phyloP scores from a whole-genome alignment of 768 basidiomycete species.

The Collybia sordida region DNA sequence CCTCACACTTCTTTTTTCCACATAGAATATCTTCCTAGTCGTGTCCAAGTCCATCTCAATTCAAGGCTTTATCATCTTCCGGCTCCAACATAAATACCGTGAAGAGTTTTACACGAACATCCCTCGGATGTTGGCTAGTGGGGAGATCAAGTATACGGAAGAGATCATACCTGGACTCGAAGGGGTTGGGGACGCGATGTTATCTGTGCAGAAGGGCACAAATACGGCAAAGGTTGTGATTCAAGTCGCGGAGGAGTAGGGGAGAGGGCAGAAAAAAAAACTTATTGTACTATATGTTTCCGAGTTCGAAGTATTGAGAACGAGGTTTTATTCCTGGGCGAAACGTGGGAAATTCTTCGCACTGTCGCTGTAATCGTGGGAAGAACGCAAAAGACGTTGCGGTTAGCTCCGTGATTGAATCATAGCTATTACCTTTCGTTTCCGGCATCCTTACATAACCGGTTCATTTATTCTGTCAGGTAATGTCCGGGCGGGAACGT shows the following conservation, averaged over 20 bases:
- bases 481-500: too few relatives aligned
- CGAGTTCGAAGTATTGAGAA: too few relatives aligned
- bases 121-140: constrained; percentile 37
- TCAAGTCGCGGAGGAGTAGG: constrained; percentile 21
- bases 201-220: constrained; percentile 25
- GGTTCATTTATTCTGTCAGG: too few relatives aligned
- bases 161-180: constrained; percentile 44
- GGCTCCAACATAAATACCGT: constrained; percentile 30
- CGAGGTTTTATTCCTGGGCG: too few relatives aligned
- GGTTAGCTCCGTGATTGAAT: too few relatives aligned
- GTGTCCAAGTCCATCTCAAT: constrained; percentile 39
- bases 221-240: constrained; percentile 27
- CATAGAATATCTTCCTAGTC: constrained; percentile 38
- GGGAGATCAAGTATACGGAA: constrained; percentile 47
- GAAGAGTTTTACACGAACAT: constrained; percentile 40
- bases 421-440: too few relatives aligned
- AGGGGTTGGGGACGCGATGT: constrained; percentile 33
- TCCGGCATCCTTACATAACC: too few relatives aligned
- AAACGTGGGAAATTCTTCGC: too few relatives aligned
- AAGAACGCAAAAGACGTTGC: too few relatives aligned
- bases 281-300: too few relatives aligned
- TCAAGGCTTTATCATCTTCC: constrained; percentile 35
- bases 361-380: too few relatives aligned
- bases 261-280: too few relatives aligned
- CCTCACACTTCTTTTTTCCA: not conserved